Evolutionary conservation across 2,329 filamentous ascomycete species (phyloP), one percentile per base, ranked within the genome.

Genomic region (Coniochaeta ligniaria): DNA sequence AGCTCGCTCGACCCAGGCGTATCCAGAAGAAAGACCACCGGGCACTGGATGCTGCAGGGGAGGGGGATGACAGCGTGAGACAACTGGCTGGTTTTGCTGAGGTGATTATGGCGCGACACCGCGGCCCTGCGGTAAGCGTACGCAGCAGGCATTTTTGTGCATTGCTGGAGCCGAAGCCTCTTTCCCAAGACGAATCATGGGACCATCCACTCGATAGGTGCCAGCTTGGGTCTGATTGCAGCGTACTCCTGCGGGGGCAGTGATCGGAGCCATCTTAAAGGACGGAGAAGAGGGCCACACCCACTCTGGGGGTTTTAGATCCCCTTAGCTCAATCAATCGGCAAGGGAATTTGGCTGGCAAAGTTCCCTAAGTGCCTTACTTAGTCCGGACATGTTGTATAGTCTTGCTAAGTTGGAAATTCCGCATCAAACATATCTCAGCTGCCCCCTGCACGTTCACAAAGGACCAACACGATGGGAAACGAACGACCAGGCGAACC

Each of bases 211-310:
- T 52, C 47, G 24, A 31, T 52, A n/a, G 47, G 24, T 22, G 24
- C 6, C 24, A 52, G 31, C 26, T 22, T 35, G 31, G 54, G 2
- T 38, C 54, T 57, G 54, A 57, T 57, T 57, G 54, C 54, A 57
- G 54, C 54, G 20, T 35, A 16, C 17, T 35, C 31, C 54, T 57
- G 54, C 54, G 54, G 54, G 54, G 33, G 33, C 54, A 57, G 31
- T 57, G 54, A 57, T 57, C 54, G 54, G 54, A 57, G 54, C 31
- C 31, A 38, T 57, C 31, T 57, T 17, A 57, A 57, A 38, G 54
- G 54, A 38, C 54, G 22, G 54, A 57, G 54, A 57, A 38, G 54
- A 26, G 31, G 35, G 54, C 28, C 31, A 24, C 54, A 57, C 31
- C 54, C 54, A 35, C 54, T 2, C 3, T 3, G 47, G 24, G 14